Percentiles rank a stretch among this genome's conserved stretches.
Conservation (phyloP, 2,329 filamentous ascomycete species). For the Verticillium isaacii region DNA sequence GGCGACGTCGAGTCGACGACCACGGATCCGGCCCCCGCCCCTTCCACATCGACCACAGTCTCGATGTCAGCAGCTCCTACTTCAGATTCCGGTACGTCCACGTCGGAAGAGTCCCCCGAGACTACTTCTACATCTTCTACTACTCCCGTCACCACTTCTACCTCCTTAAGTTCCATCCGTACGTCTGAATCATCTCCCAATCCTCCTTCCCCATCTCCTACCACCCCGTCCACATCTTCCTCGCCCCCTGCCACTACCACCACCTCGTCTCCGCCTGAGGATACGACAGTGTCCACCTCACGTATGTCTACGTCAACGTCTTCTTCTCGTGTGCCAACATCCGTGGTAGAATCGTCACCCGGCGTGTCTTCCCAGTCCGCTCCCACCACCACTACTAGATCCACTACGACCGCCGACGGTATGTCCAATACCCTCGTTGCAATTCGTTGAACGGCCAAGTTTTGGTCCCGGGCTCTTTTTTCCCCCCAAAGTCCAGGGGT, state of each 20-base stretch:
- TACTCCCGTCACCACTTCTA: constrained; percentile 3
- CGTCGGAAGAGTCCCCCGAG: constrained; percentile 12
- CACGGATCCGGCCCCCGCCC: constrained; percentile 2
- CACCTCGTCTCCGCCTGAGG: constrained; percentile 10
- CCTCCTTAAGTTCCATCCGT: constrained; percentile 10
- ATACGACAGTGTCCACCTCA: constrained; percentile 11
- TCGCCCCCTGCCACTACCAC: constrained; percentile 18
- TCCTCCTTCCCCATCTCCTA: constrained; percentile 21
- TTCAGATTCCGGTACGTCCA: constrained; percentile 20
- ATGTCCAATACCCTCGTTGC: neutral
- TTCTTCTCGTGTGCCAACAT: constrained; percentile 11
- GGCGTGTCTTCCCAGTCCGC: constrained; percentile 11
- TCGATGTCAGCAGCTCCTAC: constrained; percentile 19
- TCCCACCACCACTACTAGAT: constrained; percentile 7
- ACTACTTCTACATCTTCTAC: constrained; percentile 19
- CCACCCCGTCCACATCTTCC: constrained; percentile 22
- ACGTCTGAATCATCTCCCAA: constrained; percentile 14
- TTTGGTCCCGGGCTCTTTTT: neutral
- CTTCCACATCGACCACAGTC: constrained; percentile 15
- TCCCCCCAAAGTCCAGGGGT: neutral
- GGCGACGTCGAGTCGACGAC: constrained; percentile 2
- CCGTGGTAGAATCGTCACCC: constrained; percentile 11
- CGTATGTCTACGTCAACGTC: constrained; percentile 13
- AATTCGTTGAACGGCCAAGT: neutral
- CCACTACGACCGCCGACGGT: constrained; percentile 4